Evolutionary conservation across 176 grass and related monocot genomes (phyloP).

Genomic region (Stipa capillata): DNA sequence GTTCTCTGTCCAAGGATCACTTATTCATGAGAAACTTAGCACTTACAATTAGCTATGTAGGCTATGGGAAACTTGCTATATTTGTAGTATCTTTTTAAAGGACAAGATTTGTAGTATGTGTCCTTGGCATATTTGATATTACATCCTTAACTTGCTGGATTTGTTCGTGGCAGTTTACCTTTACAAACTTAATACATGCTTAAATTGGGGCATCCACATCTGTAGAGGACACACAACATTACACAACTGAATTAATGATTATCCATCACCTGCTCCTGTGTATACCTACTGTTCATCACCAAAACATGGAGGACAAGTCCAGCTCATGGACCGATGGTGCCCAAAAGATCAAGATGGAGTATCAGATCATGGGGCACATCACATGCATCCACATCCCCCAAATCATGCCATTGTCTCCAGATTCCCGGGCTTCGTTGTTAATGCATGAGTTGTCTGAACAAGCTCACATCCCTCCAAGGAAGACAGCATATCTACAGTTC

Average conservation of each 20-base stretch:
- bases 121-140: not conserved
- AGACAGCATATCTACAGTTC: slow-evolving; percentile 30
- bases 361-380: slow-evolving; percentile 34
- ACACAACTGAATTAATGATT: slow-evolving; percentile 2
- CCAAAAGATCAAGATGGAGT: slow-evolving; percentile 3
- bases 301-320: slow-evolving; percentile 32
- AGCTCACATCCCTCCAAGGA: slow-evolving; percentile 22
- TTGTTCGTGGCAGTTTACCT: not conserved
- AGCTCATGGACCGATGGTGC: slow-evolving; percentile 26
- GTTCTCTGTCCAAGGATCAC: too few species aligned
- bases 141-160: not conserved
- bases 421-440: slow-evolving; percentile 45
- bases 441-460: slow-evolving; percentile 35
- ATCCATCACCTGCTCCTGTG: slow-evolving; percentile 13
- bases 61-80: not conserved
- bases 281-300: not conserved
- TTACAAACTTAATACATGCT: not conserved
- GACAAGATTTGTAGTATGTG: not conserved
- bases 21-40: not conserved
- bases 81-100: too few species aligned
- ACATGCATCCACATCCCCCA: slow-evolving; percentile 24
- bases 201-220: not conserved
- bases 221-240: not conserved
- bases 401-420: slow-evolving; percentile 50
- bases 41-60: too few species aligned